phyloP scores from a whole-genome alignment of 345 rosid genomes.

The thale cress (Arabidopsis thaliana) region TAIR10.1 NC_003076.8:20224501-20225000 shows the following conservation, averaged over 20 bases:
- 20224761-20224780: not conserved
- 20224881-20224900: not conserved
- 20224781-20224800: not conserved
- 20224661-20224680: conserved; percentile 89
- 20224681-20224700: conserved; percentile 50
- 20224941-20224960: not conserved
- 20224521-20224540: conserved; percentile 62
- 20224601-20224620: not conserved
- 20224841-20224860: conserved; percentile 3
- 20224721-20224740: conserved; percentile 64
- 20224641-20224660: conserved; percentile 3
- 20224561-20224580: conserved; percentile 45
- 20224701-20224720: conserved; percentile 64
- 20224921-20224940: not conserved
- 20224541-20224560: conserved; percentile 64
- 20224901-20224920: not conserved
- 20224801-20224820: not conserved
- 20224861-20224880: not conserved
- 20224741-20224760: conserved; percentile 49
- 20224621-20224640: not conserved
- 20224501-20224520: conserved; percentile 64
- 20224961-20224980: not conserved
- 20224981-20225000: not conserved
- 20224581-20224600: not conserved
- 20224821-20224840: not conserved